Evolutionary conservation across 257 asterid genomes (phyloP).

Genomic region (Rubia yunnanensis): DNA sequence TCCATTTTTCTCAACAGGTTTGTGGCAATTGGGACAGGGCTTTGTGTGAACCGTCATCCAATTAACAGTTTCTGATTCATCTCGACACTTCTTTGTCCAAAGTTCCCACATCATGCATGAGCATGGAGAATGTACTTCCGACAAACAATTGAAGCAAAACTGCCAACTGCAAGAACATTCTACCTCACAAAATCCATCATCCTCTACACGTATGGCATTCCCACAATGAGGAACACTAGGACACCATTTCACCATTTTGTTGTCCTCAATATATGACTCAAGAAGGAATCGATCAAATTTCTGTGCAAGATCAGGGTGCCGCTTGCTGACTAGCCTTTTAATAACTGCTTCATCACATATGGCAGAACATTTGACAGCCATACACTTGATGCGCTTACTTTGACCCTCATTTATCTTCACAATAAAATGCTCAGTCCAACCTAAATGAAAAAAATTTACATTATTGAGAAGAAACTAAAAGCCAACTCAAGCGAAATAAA

Average conservation of each 20-base stretch:
- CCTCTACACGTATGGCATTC: slow-evolving; percentile 83
- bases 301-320: slow-evolving; percentile 68
- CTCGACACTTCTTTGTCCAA: slow-evolving; percentile 93
- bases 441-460: slow-evolving; percentile 28
- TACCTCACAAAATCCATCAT: slow-evolving; percentile 79
- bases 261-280: slow-evolving; percentile 96
- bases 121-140: slow-evolving; percentile 97
- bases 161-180: slow-evolving; percentile 93
- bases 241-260: slow-evolving; percentile 97
- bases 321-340: slow-evolving; percentile 52
- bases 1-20: slow-evolving; percentile 95
- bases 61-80: slow-evolving; percentile 93
- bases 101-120: slow-evolving; percentile 92
- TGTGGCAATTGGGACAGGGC: slow-evolving; percentile 95
- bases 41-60: slow-evolving; percentile 90
- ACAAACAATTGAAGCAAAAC: slow-evolving; percentile 85
- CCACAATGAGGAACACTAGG: slow-evolving; percentile 99
- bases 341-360: slow-evolving; percentile 77
- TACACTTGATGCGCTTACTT: slow-evolving; percentile 92
- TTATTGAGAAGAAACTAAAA: not conserved
- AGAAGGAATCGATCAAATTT: slow-evolving; percentile 90
- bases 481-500: not conserved
- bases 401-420: slow-evolving; percentile 94
- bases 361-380: slow-evolving; percentile 88
- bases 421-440: slow-evolving; percentile 98